Evolutionary conservation across 352 stramenopile genomes (phyloP), one percentile per base, ranked within the genome.

Genomic region (Pythium biforme): DNA sequence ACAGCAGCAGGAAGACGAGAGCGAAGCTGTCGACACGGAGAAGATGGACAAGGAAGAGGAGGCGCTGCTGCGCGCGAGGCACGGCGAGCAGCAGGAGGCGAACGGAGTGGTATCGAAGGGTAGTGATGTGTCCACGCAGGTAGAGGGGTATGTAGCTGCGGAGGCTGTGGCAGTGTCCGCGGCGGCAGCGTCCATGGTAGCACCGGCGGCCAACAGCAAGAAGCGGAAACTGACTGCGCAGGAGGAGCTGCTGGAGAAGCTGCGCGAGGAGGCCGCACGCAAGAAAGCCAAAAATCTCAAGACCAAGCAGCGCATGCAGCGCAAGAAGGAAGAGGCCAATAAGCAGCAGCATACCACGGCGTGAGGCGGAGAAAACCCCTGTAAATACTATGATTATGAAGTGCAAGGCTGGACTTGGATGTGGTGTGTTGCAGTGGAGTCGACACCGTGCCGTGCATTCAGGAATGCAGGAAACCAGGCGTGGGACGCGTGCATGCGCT

Each of bases 201-300:
- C 40, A 17, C 22, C 29, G n/a, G 37, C 37, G 1, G 9, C 37
- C 9, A 1, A 1, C 6, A 55, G 29, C 27, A 81, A 76, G 61
- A 92, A 92, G 64, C 79, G 83, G 27, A 88, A 89, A 59, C 57
- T 79, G 29, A 90, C 68, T 10, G 76, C 75, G 15, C 84, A 93
- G 46, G 78, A 93, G 14, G 73, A 89, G 40, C 59, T 93, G 27
- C 66, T 93, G 51, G 81, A 88, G 25, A 81, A 83, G 33, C 39
- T 93, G 56, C 68, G 84, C 11, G 75, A 89, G 37, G 79, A 91
- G 40, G 82, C 76, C 9, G 75, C 69, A 15, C 73, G 75, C 48
- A 87, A 86, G 59, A 90, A 86, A 45, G 77, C 74, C 26, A 90
- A 91, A 66, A 93, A 93, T 54, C 68, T 80, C 27, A 93, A 93